Evolutionary conservation across 192 early-diverging fungal genomes (phyloP).

Genomic region (Backusella circina): DNA sequence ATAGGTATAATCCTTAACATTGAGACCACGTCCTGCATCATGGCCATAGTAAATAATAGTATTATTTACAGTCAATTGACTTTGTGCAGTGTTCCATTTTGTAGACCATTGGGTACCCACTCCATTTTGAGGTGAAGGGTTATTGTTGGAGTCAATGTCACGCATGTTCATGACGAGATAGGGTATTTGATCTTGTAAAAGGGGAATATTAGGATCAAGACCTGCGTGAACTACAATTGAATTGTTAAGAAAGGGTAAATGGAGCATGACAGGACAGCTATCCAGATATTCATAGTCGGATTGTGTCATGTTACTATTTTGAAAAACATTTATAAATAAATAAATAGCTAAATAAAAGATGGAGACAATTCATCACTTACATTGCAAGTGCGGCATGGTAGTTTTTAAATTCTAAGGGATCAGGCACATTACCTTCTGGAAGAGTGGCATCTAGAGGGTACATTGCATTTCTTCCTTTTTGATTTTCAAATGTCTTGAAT

Average conservation of each 20-base stretch:
- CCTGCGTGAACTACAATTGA: constrained; percentile 70
- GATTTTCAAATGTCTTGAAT: constrained; percentile 35
- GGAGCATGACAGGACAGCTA: constrained; percentile 52
- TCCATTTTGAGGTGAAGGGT: constrained; percentile 31
- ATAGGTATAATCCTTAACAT: constrained; percentile 49
- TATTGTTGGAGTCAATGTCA: constrained; percentile 41
- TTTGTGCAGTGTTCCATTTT: constrained; percentile 36
- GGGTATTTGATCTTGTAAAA: constrained; percentile 49
- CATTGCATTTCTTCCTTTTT: constrained; percentile 13
- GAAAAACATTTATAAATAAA: neutral
- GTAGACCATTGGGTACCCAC: constrained; percentile 39
- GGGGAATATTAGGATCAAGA: constrained; percentile 44
- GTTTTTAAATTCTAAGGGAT: constrained; percentile 24
- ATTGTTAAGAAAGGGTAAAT: constrained; percentile 35
- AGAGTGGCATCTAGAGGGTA: neutral
- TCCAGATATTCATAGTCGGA: constrained; percentile 51
- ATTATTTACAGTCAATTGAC: constrained; percentile 14
- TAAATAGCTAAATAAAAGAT: neutral
- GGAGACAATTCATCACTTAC: constrained; percentile 16
- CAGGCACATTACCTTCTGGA: constrained; percentile 29
- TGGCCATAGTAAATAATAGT: constrained; percentile 65
- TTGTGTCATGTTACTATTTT: constrained; percentile 27
- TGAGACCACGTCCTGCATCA: constrained; percentile 57
- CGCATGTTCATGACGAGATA: constrained; percentile 61
- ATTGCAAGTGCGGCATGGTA: constrained; percentile 34